Evolutionary conservation across 768 basidiomycete species (phyloP), one percentile per base, ranked within the genome.

Genomic region (Termitomyces titanicus): DNA sequence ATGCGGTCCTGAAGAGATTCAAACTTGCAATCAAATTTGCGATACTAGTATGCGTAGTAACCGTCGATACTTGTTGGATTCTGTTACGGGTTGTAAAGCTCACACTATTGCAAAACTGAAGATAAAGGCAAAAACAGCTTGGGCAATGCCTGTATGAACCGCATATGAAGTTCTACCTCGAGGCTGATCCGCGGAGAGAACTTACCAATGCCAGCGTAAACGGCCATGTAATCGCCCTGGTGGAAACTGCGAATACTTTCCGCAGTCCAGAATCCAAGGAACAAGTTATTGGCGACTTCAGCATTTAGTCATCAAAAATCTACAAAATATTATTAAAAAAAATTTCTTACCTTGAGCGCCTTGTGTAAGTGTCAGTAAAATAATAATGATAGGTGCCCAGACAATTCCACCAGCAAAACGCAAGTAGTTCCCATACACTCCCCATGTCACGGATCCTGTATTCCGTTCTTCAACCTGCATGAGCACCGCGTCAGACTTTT

Each of bases 231-330:
- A 22, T 84, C 72, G 0, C 79, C 80, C 64, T 86, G 80, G 1
- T 38, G 63, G 64, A 89, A 85, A 3, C 80, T 77, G 6, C 60
- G 56, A 15, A 90, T 79, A 24, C 71, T 79, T n/a, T 72, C 54
- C 3, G 74, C 74, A 0, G 84, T 84, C 88, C 89, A 92, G 60
- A 84, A 88, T 0, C 88, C 88, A 17, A 92, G 75, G 72, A 87
- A 83, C 3, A 92, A 64, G 29, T 79, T 84, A 57, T 81, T 84
- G 0, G 76, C 81, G 20, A 90, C 87, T 80, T 49, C 24, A 24
- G n/a, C 6, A 1, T 13, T 20, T 3, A 29, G n/a, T 29, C 3
- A 40, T 1, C 15, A 24, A 47, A 5, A 37, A 29, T 29, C 29
- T 29, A 29, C 9, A 9, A 29, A 9, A 29, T 29, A 9, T 3